Conservation (phyloP, 1,284 basidiomycete genomes). For the Apiotrichum akiyoshidainum region DNA sequence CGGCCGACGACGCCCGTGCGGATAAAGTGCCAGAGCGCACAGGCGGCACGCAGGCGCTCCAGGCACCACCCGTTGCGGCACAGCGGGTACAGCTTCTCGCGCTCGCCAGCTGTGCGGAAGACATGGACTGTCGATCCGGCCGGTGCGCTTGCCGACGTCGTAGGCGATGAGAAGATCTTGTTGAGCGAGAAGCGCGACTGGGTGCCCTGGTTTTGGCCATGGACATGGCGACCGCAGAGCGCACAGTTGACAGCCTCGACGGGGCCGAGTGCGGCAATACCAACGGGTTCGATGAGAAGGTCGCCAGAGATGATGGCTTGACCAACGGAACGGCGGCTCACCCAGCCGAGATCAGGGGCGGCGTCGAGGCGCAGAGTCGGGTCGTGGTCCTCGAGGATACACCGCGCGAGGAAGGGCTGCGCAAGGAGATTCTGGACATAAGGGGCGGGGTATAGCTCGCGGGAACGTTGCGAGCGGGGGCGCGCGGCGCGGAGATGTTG, state of each 20-base stretch:
- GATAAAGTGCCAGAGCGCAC: constrained; percentile 86
- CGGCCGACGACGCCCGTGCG: constrained; percentile 74
- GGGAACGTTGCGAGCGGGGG: constrained; percentile 33
- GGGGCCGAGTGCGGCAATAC: constrained; percentile 28
- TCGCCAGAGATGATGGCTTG: constrained; percentile 83
- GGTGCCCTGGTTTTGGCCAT: constrained; percentile 15
- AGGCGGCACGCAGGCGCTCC: constrained; percentile 71
- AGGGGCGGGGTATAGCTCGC: constrained; percentile 54
- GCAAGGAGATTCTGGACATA: constrained; percentile 67
- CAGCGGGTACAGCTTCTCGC: constrained; percentile 61
- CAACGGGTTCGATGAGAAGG: constrained; percentile 81
- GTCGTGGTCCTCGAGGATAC: constrained; percentile 86
- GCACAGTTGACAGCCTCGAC: constrained; percentile 57
- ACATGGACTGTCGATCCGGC: constrained; percentile 40
- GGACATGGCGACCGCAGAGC: constrained; percentile 63
- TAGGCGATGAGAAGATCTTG: constrained; percentile 40
- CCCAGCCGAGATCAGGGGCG: constrained; percentile 91
- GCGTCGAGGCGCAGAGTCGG: constrained; percentile 87
- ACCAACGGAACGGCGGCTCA: constrained; percentile 80
- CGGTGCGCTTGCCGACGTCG: constrained; percentile 17
- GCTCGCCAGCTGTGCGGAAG: constrained; percentile 50
- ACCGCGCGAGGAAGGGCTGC: constrained; percentile 77
- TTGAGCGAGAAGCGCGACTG: constrained; percentile 51
- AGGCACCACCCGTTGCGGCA: constrained; percentile 61
- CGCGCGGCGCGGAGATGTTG: constrained; percentile 74